Conservation (phyloP, 2,329 filamentous ascomycete species). For the Fusarium ramigenum region DNA sequence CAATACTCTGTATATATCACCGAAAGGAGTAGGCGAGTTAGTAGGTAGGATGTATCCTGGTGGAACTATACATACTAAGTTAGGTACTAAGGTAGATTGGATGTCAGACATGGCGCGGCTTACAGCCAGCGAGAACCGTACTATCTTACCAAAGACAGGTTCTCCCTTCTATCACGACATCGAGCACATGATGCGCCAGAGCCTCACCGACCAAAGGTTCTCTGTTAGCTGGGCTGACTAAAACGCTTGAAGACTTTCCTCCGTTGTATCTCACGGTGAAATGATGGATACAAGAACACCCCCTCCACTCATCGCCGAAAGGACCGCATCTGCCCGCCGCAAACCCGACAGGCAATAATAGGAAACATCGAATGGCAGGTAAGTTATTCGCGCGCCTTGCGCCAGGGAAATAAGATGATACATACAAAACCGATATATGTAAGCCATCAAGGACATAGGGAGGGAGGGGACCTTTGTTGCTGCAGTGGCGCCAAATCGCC, state of each 20-base stretch:
- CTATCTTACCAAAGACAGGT: background rate
- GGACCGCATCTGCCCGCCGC: slow-evolving; percentile 33
- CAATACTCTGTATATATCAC: background rate
- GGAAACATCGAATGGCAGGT: background rate
- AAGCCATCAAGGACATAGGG: slow-evolving; percentile 3
- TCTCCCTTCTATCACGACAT: slow-evolving; percentile 17
- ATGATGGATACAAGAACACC: slow-evolving; percentile 9
- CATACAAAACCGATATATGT: background rate
- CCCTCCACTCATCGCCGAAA: slow-evolving; percentile 29
- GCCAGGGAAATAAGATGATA: background rate
- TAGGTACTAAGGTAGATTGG: background rate
- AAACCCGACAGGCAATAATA: slow-evolving; percentile 12
- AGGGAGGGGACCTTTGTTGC: slow-evolving; percentile 10
- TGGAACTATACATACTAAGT: background rate
- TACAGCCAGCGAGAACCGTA: slow-evolving; percentile 6
- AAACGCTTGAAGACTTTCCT: slow-evolving; percentile 1
- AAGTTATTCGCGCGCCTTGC: slow-evolving; percentile 14
- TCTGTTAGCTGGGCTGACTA: background rate
- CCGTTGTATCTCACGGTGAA: background rate
- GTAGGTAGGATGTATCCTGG: background rate
- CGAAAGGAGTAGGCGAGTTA: background rate
- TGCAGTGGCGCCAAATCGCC: background rate
- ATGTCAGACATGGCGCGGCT: background rate
- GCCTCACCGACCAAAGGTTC: slow-evolving; percentile 9
- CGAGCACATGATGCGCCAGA: slow-evolving; percentile 19